phyloP scores from a whole-genome alignment of 495 filamentous ascomycete genomes.

The Halenospora varia region DNA sequence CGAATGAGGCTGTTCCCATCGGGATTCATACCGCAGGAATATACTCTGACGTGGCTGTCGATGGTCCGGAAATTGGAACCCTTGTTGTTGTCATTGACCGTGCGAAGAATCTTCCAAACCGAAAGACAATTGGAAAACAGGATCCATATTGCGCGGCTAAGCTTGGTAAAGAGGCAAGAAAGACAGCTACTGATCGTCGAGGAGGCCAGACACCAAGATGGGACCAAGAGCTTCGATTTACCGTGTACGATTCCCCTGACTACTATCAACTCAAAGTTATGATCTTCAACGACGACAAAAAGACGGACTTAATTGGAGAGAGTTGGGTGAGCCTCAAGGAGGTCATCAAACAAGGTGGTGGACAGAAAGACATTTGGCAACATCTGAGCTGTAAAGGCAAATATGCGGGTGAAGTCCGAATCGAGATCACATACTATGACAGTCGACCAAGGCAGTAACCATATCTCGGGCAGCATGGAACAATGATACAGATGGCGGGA shows the following conservation, averaged over 20 bases:
- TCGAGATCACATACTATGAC: constrained; percentile 97
- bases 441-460: constrained; percentile 70
- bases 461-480: constrained; percentile 19
- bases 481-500: constrained; percentile 18
- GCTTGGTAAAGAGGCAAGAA: constrained; percentile 95
- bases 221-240: constrained; percentile 97
- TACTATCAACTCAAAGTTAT: constrained; percentile 93
- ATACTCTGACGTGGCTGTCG: constrained; percentile 90
- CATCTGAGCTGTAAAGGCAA: constrained; percentile 79
- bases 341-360: constrained; percentile 79
- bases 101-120: constrained; percentile 93
- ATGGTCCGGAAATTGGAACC: constrained; percentile 92
- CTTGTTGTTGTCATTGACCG: constrained; percentile 88
- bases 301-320: constrained; percentile 92
- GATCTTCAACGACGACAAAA: constrained; percentile 96
- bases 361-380: constrained; percentile 92
- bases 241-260: constrained; percentile 92
- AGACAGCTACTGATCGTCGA: constrained; percentile 89
- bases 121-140: constrained; percentile 96
- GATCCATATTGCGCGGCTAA: constrained; percentile 94
- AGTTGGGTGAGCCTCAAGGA: constrained; percentile 78
- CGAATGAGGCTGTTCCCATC: constrained; percentile 35
- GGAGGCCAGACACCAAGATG: constrained; percentile 95
- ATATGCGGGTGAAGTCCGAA: constrained; percentile 90
- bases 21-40: constrained; percentile 83